phyloP scores from a whole-genome alignment of 2,329 filamentous ascomycete genomes.

The Nigrospora osmanthi region DNA sequence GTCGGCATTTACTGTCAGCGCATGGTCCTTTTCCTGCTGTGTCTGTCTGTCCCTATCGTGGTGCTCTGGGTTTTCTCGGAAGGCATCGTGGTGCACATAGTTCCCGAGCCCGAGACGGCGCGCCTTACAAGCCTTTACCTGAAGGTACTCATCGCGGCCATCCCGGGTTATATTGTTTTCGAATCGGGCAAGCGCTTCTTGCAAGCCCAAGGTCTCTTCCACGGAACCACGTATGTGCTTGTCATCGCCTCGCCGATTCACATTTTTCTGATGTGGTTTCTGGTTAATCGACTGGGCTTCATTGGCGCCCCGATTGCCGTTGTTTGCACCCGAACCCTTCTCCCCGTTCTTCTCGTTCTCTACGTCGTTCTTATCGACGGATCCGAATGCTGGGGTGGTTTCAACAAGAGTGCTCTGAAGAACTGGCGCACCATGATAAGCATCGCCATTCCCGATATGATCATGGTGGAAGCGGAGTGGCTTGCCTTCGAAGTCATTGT shows the following conservation, averaged over 20 bases:
- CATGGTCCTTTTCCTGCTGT: slow-evolving; percentile 71
- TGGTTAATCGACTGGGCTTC: slow-evolving; percentile 68
- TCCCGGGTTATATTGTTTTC: slow-evolving; percentile 70
- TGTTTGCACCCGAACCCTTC: slow-evolving; percentile 66
- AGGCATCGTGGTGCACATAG: slow-evolving; percentile 44
- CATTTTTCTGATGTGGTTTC: slow-evolving; percentile 69
- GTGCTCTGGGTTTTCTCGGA: slow-evolving; percentile 65
- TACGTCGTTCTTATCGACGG: slow-evolving; percentile 72
- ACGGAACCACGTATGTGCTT: slow-evolving; percentile 68
- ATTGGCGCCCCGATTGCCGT: slow-evolving; percentile 78
- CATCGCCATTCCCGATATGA: slow-evolving; percentile 57
- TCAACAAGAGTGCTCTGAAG: slow-evolving; percentile 58
- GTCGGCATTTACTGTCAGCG: slow-evolving; percentile 74
- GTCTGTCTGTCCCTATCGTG: slow-evolving; percentile 64
- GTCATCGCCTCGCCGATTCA: slow-evolving; percentile 73
- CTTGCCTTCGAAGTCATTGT: slow-evolving; percentile 64
- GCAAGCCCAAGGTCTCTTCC: slow-evolving; percentile 76
- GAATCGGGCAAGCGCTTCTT: slow-evolving; percentile 75
- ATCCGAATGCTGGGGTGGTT: slow-evolving; percentile 76
- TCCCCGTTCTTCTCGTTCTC: slow-evolving; percentile 68
- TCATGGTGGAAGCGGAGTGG: slow-evolving; percentile 66
- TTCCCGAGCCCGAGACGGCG: slow-evolving; percentile 51
- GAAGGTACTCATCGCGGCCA: slow-evolving; percentile 62
- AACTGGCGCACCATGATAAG: slow-evolving; percentile 66
- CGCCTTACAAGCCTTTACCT: slow-evolving; percentile 65